A percentile compares a stretch with the other conserved stretches of the same genome.
Evolutionary conservation across 495 filamentous ascomycete species (phyloP).

Genomic region (Trichoderma reesei): DNA sequence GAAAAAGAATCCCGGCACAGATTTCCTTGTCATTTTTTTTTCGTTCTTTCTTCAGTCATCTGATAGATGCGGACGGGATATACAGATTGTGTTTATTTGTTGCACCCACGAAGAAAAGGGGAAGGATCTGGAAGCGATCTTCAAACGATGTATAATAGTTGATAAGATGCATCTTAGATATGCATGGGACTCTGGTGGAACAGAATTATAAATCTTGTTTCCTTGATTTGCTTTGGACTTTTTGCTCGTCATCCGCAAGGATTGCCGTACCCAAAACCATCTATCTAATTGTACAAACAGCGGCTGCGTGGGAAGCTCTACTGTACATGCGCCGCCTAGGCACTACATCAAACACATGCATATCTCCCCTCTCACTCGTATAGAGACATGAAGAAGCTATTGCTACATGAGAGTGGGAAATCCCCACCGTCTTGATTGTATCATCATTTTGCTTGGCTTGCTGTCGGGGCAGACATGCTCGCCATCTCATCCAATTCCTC

Average conservation of each 20-base stretch:
- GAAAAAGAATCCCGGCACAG: no score
- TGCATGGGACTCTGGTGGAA: not conserved
- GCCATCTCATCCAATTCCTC: slow-evolving; percentile 17
- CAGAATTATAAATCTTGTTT: not conserved
- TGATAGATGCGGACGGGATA: not conserved
- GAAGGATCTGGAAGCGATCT: not conserved
- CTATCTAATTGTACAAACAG: slow-evolving; percentile 7
- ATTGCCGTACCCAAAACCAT: not conserved
- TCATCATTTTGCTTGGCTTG: not conserved
- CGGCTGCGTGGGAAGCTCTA: not conserved
- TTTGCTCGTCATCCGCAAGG: not conserved
- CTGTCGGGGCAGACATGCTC: slow-evolving; percentile 7
- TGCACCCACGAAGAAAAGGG: not conserved
- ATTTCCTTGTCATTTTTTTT: not conserved
- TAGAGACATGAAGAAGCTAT: not conserved
- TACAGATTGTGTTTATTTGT: slow-evolving; percentile 6
- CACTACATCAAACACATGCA: not conserved
- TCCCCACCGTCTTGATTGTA: not conserved
- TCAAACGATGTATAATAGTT: slow-evolving; percentile 2
- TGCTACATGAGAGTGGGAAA: slow-evolving; percentile 11
- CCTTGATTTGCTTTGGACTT: not conserved
- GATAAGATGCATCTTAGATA: not conserved
- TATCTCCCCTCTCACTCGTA: not conserved
- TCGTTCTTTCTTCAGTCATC: slow-evolving; percentile 10
- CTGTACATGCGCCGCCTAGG: slow-evolving; percentile 2